phyloP scores from a whole-genome alignment of 257 asterid species.

The Anisodus acutangulus region DNA sequence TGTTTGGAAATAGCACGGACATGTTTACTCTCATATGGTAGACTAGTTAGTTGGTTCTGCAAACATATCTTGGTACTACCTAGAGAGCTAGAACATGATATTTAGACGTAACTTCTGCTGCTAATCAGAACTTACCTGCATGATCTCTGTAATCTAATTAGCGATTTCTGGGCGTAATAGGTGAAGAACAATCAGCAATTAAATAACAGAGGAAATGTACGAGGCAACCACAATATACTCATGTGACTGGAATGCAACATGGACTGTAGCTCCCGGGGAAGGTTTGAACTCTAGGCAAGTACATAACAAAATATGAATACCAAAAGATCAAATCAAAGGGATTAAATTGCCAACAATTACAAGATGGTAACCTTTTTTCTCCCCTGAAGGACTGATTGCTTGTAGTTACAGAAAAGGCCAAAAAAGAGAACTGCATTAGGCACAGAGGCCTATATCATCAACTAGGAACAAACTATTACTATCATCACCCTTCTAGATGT shows the following conservation, averaged over 20 bases:
- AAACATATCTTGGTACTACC: background rate
- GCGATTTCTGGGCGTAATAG: background rate
- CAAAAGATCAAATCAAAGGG: background rate
- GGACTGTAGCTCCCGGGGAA: too few relatives aligned
- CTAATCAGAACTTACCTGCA: background rate
- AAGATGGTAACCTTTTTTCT: too few relatives aligned
- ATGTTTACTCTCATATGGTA: background rate
- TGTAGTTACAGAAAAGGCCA: background rate
- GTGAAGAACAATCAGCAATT: background rate
- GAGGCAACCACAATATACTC: too few relatives aligned
- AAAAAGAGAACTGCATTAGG: background rate
- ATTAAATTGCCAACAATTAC: background rate
- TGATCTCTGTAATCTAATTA: background rate
- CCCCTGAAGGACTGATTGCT: background rate
- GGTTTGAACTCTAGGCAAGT: too few relatives aligned
- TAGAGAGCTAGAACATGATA: too few relatives aligned
- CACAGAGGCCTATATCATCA: background rate
- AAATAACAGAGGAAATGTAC: too few relatives aligned
- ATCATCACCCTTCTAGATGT: conserved; percentile 1
- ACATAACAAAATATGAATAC: too few relatives aligned
- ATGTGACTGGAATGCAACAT: too few relatives aligned
- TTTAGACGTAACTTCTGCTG: background rate
- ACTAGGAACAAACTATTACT: background rate
- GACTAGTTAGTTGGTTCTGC: background rate
- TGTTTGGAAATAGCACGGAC: too few relatives aligned